Evolutionary conservation across 768 basidiomycete genomes (phyloP).

Genomic region (Naganishia vaughanmartiniae): DNA sequence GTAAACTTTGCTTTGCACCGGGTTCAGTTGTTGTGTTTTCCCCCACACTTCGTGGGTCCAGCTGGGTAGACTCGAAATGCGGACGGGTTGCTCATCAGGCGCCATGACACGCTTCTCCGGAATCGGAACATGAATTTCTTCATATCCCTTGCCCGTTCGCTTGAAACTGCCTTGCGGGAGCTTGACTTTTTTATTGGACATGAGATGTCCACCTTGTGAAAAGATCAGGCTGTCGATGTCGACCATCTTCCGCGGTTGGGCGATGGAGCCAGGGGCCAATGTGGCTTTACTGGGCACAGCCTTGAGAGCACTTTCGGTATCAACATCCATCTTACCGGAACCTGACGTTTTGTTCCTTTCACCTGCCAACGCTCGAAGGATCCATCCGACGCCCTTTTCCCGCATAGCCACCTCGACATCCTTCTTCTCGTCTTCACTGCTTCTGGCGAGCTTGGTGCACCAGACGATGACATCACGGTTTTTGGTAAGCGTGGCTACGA

Average conservation of each 20-base stretch:
- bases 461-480: conserved; percentile 95
- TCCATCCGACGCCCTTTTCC: conserved; percentile 95
- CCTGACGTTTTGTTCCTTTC: conserved; percentile 56
- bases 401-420: conserved; percentile 98
- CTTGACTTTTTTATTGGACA: conserved; percentile 98
- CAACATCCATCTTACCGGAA: conserved; percentile 59
- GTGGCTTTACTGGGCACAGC: conserved; percentile 77
- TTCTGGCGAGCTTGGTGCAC: conserved; percentile 93
- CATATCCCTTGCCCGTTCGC: conserved; percentile 90
- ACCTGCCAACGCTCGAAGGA: conserved; percentile 79
- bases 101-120: conserved; percentile 71
- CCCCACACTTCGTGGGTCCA: conserved; percentile 85
- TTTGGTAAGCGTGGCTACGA: conserved; percentile 84
- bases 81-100: conserved; percentile 59
- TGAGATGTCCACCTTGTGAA: conserved; percentile 89
- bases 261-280: conserved; percentile 77
- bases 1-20: conserved; percentile 87
- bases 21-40: conserved; percentile 70
- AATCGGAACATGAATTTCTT: conserved; percentile 94
- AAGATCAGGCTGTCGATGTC: conserved; percentile 96
- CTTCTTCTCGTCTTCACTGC: conserved; percentile 79
- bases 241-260: conserved; percentile 75
- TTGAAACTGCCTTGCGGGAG: conserved; percentile 98
- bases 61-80: conserved; percentile 67
- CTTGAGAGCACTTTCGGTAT: conserved; percentile 61